Conservation (phyloP, 2,329 filamentous ascomycete species). For the Epichloe bromicola region DNA sequence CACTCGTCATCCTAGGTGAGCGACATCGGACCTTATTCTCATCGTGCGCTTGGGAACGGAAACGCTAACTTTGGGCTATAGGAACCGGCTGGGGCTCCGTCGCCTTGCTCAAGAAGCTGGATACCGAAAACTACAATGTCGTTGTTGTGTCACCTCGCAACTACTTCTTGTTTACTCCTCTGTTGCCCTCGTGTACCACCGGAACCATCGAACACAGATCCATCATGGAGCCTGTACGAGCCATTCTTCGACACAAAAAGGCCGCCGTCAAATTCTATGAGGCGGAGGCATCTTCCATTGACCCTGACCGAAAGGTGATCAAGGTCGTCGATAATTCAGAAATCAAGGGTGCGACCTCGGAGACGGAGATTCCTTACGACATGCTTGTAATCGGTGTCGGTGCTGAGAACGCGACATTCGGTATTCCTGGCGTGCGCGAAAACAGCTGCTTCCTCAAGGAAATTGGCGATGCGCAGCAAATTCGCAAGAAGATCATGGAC, state of each 20-base stretch:
- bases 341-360: slow-evolving; percentile 67
- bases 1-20: slow-evolving; percentile 83
- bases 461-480: slow-evolving; percentile 87
- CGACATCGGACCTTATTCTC: neutral
- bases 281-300: slow-evolving; percentile 91
- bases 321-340: slow-evolving; percentile 88
- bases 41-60: neutral
- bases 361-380: slow-evolving; percentile 90
- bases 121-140: slow-evolving; percentile 98
- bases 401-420: slow-evolving; percentile 96
- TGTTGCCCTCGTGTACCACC: slow-evolving; percentile 93
- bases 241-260: slow-evolving; percentile 91
- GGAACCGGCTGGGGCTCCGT: slow-evolving; percentile 94
- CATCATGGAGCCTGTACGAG: slow-evolving; percentile 98
- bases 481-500: slow-evolving; percentile 99
- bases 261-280: slow-evolving; percentile 93
- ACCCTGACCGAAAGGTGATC: slow-evolving; percentile 79
- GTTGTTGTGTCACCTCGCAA: slow-evolving; percentile 95
- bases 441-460: slow-evolving; percentile 98
- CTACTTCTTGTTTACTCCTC: slow-evolving; percentile 98
- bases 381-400: slow-evolving; percentile 97
- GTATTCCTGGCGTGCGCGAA: slow-evolving; percentile 89
- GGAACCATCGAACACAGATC: slow-evolving; percentile 97
- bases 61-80: slow-evolving; percentile 23
- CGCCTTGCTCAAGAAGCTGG: slow-evolving; percentile 93